Base-by-base conservation (phyloP, 306 rosid species). In the Glycine tomentella region DNA sequence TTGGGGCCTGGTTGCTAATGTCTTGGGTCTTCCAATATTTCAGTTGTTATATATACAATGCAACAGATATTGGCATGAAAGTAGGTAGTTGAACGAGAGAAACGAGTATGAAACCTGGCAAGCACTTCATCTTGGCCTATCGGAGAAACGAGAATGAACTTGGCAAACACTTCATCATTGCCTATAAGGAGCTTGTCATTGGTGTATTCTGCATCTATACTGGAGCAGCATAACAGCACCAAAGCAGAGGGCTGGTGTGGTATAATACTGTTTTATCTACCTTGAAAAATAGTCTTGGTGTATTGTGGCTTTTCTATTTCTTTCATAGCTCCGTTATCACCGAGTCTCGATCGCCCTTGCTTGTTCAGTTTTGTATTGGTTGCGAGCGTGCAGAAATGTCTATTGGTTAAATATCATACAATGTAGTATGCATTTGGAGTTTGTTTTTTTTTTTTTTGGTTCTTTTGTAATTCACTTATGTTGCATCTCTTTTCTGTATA, bases 1-100 rank as follows among this genome's bases (percentile, higher is more conserved):
- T 91, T 88, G 77, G 97, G 92, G 59, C 65, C 90, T 49, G 89
- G 87, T 75, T 95, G 93, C 85, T 93, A 84, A 89, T 74, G 36
- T 48, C 56, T 70, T 52, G 46, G 70, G 69, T 14, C 74, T 68
- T 74, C 17, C 71, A 45, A 53, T 75, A 77, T 72, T 74, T 6
- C 49, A 59, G 79, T 76, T 68, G 80, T 45, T 61, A 82, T 61
- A 78, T 77, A 25, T 25, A 25, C 31, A 25, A 25, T 25, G 79
- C 80, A 77, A 79, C 55, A 80, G 85, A 83, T 65, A 66, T 76
- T 65, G 65, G 78, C 72, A 81, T 84, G 84, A 44, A 77, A 87
- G 78, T 70, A 56, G 86, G 80, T 61, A 50, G 68, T 63, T 25
- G 13, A 80, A 72, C 62, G 74, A 83, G 86, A 79, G 78, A 64